Evolutionary conservation across 495 filamentous ascomycete genomes (phyloP).

Genomic region (Aspergillus mulundensis): DNA sequence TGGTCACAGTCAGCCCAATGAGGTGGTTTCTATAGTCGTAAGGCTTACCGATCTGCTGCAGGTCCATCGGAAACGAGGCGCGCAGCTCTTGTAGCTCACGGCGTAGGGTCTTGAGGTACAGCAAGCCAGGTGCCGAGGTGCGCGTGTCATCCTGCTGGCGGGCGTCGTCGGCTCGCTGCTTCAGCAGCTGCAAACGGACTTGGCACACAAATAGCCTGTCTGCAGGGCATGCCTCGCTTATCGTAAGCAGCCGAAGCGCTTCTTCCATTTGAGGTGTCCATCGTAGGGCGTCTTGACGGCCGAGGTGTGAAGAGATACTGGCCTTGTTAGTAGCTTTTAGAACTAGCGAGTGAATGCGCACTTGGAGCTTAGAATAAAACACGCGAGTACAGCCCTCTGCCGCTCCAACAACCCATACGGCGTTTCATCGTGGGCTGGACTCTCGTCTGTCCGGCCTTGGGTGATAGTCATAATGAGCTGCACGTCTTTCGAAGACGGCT

Average conservation of each 20-base stretch:
- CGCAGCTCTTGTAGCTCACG: slow-evolving; percentile 20
- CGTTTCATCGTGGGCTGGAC: slow-evolving; percentile 9
- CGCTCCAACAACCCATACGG: slow-evolving; percentile 20
- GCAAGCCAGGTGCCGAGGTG: slow-evolving; percentile 14
- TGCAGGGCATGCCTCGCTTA: slow-evolving; percentile 14
- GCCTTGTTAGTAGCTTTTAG: slow-evolving; percentile 6
- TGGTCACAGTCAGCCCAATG: slow-evolving; percentile 2
- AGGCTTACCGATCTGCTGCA: slow-evolving; percentile 20
- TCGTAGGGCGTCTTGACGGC: slow-evolving; percentile 24
- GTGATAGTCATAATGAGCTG: slow-evolving; percentile 24
- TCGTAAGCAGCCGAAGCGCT: slow-evolving; percentile 19
- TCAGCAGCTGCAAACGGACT: slow-evolving; percentile 26
- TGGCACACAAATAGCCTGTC: slow-evolving; percentile 26
- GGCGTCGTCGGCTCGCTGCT: slow-evolving; percentile 21
- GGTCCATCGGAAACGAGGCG: slow-evolving; percentile 15
- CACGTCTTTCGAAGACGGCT: slow-evolving; percentile 21
- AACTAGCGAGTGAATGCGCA: slow-evolving; percentile 5
- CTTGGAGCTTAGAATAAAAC: slow-evolving; percentile 31
- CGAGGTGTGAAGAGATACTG: slow-evolving; percentile 29
- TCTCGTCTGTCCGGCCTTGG: slow-evolving; percentile 18
- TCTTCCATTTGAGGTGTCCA: slow-evolving; percentile 31
- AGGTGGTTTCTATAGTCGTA: not conserved
- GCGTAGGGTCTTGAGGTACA: slow-evolving; percentile 27
- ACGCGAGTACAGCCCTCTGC: slow-evolving; percentile 26
- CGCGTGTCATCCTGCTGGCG: slow-evolving; percentile 23